Base-by-base conservation (phyloP, 2,329 filamentous ascomycete species). In the Trichoderma sp. region DNA sequence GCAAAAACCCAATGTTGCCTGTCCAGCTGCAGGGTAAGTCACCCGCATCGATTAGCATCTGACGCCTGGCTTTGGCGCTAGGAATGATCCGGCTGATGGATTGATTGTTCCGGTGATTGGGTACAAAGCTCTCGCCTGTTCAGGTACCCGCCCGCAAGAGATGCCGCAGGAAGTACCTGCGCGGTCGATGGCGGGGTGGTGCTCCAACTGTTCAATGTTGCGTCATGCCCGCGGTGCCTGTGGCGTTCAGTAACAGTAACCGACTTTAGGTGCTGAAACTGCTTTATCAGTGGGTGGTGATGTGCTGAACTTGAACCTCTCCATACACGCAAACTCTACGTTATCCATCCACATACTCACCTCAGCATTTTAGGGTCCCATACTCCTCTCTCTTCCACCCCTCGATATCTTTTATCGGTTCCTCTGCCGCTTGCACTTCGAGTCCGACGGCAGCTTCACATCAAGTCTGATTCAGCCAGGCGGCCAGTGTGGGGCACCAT, bases 181-280 rank as follows among this genome's bases (percentile, higher is more conserved):
- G 39, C 67, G 20, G 59, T 50, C 30, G 43, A 55, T 67, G 58
- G 71, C 30, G 32, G 63, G 64, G 26, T 66, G 61, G 43, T 57
- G n/a, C 12, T 6, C 20, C 47, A 23, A 23, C 20, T 17, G 39
- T 43, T 43, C 39, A 43, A n/a, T 20, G 74, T 80, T 80, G 78
- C 78, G 78, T 80, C 78, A 80, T 78, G 78, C 74, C 74, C 74
- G 75, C 74, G 75, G 77, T 77, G 77, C 78, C 79, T 71, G 68
- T 53, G 47, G 47, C 47, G 47, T 20, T 23, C 9, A 20, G 47
- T 13, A 23, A 13, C 20, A 23, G 47, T 4, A 43, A 7, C 39
- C 39, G 39, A 43, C 39, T 43, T 43, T 43, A 12, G 43, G 43
- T 50, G 47, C n/a, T 23, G n/a, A 23, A 53, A 20, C n/a, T 23